These are phyloP conservation scores for Olyra latifolia DNA, from an alignment of 176 grass and related monocot genomes.

Conservation along the genomic window DNA sequence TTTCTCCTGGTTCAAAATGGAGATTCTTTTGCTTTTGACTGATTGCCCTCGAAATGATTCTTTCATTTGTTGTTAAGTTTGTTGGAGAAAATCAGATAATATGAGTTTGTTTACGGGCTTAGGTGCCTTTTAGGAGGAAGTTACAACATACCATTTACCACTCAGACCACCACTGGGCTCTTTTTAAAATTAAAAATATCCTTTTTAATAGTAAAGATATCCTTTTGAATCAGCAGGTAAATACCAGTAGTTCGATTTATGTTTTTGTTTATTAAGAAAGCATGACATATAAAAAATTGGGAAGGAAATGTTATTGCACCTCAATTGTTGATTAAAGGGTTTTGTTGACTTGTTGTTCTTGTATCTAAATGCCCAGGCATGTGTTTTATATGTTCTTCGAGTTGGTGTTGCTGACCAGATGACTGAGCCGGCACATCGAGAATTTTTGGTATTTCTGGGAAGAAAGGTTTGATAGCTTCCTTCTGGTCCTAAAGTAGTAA, in stretches of 20 bases:
- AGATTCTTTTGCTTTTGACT: no score
- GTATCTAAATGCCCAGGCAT: conserved; percentile 64
- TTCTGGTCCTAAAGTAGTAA: conserved; percentile 29
- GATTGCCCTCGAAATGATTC: no score
- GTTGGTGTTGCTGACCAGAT: conserved; percentile 94
- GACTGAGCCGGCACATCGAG: conserved; percentile 78
- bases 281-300: conserved; percentile 10
- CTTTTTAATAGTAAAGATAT: background rate
- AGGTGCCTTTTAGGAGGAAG: no score
- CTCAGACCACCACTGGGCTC: no score
- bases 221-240: background rate
- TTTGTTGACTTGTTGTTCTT: no score
- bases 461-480: conserved; percentile 65
- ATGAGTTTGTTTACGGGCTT: no score
- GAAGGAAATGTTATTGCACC: conserved; percentile 26
- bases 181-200: no score
- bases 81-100: no score
- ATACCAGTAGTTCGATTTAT: background rate
- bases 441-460: conserved; percentile 88
- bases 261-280: conserved; percentile 27
- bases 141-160: no score
- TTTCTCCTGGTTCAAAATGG: no score
- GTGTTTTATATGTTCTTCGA: conserved; percentile 87
- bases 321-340: background rate
- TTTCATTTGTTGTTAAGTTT: no score